Conservation (phyloP, 2,329 filamentous ascomycete genomes). For the Nigrospora oryzae region DNA sequence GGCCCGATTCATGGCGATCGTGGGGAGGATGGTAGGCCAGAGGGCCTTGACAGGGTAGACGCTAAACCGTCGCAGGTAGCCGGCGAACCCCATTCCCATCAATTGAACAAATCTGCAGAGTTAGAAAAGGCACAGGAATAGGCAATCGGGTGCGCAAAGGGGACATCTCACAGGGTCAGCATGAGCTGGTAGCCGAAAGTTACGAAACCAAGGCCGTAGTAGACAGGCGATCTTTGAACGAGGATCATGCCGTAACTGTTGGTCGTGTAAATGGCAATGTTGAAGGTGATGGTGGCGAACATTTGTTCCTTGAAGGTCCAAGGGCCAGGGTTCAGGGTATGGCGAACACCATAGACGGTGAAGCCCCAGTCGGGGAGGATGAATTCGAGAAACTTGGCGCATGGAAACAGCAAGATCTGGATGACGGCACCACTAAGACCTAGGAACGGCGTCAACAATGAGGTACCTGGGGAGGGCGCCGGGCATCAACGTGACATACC, state of each 20-base stretch:
- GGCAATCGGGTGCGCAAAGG: conserved; percentile 17
- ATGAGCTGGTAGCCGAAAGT: conserved; percentile 43
- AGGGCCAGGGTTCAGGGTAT: conserved; percentile 19
- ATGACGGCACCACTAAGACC: conserved; percentile 26
- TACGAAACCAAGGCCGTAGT: conserved; percentile 42
- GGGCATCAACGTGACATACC: conserved; percentile 44
- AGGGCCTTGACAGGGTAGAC: conserved; percentile 45
- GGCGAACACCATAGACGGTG: conserved; percentile 28
- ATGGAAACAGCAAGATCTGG: conserved; percentile 46
- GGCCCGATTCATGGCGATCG: conserved; percentile 36
- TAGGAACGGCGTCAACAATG: conserved; percentile 16
- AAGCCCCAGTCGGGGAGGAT: conserved; percentile 42
- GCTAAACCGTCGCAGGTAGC: conserved; percentile 34
- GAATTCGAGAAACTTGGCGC: conserved; percentile 42
- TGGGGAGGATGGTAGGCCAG: conserved; percentile 40
- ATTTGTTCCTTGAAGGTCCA: conserved; percentile 55
- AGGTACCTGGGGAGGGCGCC: conserved; percentile 24
- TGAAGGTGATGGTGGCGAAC: conserved; percentile 52
- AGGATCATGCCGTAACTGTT: conserved; percentile 42
- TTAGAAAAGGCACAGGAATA: conserved; percentile 9
- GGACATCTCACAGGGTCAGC: conserved; percentile 13
- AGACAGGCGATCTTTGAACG: conserved; percentile 38
- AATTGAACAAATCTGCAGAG: too few species aligned
- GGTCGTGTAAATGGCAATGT: conserved; percentile 38
- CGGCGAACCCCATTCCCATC: conserved; percentile 14